Evolutionary conservation across 768 basidiomycete species (phyloP), one percentile per base, ranked within the genome.

Genomic region (Amylocystis lapponica): DNA sequence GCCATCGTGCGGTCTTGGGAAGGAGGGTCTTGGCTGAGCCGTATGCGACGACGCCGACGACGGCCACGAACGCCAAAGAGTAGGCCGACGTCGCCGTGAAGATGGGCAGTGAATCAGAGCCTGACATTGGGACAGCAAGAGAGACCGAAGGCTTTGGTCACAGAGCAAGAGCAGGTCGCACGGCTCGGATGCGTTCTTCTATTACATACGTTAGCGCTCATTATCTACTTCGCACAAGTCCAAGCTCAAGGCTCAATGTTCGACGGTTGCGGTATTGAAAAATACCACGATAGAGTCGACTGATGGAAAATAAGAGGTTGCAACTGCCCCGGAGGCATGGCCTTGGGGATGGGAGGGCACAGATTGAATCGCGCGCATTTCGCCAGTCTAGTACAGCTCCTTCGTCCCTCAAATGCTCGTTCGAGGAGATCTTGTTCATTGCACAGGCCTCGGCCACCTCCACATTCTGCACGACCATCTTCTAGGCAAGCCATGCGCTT

Each of bases 61-160:
- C 60, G 0, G 69, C 65, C 5, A 90, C 81, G 10, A 74, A 82
- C 2, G 68, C 72, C 6, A 89, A 69, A 3, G 84, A 82, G 56
- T 71, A 72, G 0, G 73, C 74, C 13, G 86, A 86, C 3, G 78
- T 86, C 17, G 66, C 54, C 0, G 77, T 83, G 54, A 83, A 79
- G 9, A 76, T 60, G 12, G 55, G 30, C 4, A 53, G 52, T 10
- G 45, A 19, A 12, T 27, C 32, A 31, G 44, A n/a, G n/a, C n/a
- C n/a, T n/a, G n/a, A n/a, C 11, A 12, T 10, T 20, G 19, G 35
- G 19, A 12, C 35, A 36, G 19, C 12, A 36, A 20, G 11, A 30
- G 10, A 10, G 10, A 30, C 29, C 29, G 10, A 16, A 10, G 16
- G 29, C 16, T 30, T 10, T 30, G 11, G 29, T n/a, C 29, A n/a